Base-by-base conservation (phyloP, 2,329 filamentous ascomycete genomes). In the Davidsoniella neocaledoniae region DNA sequence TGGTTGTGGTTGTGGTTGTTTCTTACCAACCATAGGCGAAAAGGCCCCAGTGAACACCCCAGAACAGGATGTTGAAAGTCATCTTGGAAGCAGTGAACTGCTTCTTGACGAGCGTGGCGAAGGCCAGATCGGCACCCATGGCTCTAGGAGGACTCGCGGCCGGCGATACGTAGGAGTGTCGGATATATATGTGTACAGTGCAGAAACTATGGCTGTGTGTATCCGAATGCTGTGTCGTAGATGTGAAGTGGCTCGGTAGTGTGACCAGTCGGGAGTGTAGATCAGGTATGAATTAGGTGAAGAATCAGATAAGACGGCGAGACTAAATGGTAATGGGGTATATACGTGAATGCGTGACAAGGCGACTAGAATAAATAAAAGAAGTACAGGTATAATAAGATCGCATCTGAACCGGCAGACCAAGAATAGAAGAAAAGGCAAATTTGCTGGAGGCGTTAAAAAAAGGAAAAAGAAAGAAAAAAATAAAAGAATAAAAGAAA, bases 1-100 rank as follows among this genome's bases (percentile, higher is more conserved):
- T 2, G 5, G 5, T 45, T 45, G 21, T 2, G 5, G 5, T 45
- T n/a, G 5, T 45, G 26, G 2, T 46, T 17, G 14, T 4, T 8
- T 16, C 82, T 61, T 71, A 93, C 87, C 87, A 94, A 73, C 87
- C 87, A 59, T 79, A 76, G 40, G 74, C 81, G 62, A 94, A 94
- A 16, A 93, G 63, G 21, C 71, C 80, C 64, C 78, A 78, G 61
- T 94, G 87, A 40, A 85, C 68, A 3, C 72, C 73, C 79, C 86
- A 90, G 62, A 93, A 94, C 46, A 91, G 63, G 56, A 85, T 58
- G 63, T 93, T 83, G 64, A 93, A 94, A 44, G 83, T 53, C 51
- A 94, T 62, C 64, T 93, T 94, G 48, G 72, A 69, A 14, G 73
- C 65, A 49, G 77, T 78, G 54, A 88, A 74, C 66, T 87, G 79